phyloP scores from a whole-genome alignment of 1,284 basidiomycete species.

The Malassezia cuniculi region DNA sequence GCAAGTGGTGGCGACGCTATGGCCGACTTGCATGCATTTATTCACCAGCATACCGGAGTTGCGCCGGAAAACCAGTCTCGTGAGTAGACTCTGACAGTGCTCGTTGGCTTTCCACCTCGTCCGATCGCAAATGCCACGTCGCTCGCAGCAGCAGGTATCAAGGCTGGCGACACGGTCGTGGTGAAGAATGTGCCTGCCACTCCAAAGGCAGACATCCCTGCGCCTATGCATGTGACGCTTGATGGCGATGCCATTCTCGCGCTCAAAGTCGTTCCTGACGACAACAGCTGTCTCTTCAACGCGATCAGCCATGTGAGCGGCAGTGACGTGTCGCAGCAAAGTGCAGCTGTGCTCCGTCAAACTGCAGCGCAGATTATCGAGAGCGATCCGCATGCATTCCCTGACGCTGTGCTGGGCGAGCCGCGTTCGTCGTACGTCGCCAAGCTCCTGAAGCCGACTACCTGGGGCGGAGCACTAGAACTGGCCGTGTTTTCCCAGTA shows the following conservation, averaged over 20 bases:
- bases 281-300: slow-evolving; percentile 33
- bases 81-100: not conserved
- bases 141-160: too few relatives aligned
- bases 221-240: slow-evolving; percentile 9
- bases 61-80: too few relatives aligned
- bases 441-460: slow-evolving; percentile 1
- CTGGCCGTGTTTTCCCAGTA: not conserved
- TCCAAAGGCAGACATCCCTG: slow-evolving; percentile 1
- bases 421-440: not conserved
- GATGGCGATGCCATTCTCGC: slow-evolving; percentile 6
- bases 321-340: slow-evolving; percentile 9
- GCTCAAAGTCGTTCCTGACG: slow-evolving; percentile 26
- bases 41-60: too few relatives aligned
- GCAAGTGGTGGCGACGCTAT: too few relatives aligned
- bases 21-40: too few relatives aligned
- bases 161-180: too few relatives aligned
- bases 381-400: too few relatives aligned
- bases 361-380: slow-evolving; percentile 18
- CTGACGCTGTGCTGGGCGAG: too few relatives aligned
- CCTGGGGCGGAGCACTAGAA: slow-evolving; percentile 5
- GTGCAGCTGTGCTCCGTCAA: slow-evolving; percentile 13
- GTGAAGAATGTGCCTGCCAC: too few relatives aligned
- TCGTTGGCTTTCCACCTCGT: not conserved
- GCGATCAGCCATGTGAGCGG: slow-evolving; percentile 16
- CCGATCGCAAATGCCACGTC: too few relatives aligned